Evolutionary conservation across 2,329 filamentous ascomycete genomes (phyloP), one percentile per base, ranked within the genome.

Genomic region (Phialophora verrucosa): DNA sequence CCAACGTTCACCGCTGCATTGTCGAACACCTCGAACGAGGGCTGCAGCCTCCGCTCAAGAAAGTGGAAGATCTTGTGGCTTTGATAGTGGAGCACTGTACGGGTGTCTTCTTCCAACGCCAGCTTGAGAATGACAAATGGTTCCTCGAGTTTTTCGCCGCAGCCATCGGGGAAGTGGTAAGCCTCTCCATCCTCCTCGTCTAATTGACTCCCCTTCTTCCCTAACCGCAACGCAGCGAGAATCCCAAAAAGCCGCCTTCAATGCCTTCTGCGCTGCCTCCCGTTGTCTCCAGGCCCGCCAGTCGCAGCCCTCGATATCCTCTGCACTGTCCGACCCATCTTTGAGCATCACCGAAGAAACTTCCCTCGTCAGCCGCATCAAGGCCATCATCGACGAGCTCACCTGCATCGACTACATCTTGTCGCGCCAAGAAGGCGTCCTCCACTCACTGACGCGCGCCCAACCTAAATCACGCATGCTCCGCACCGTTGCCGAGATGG

Each of bases 341-440:
- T 50, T 63, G 23, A 60, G 53, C 31, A 63, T 63, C 53, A 47
- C 53, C 25, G 54, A 42, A 55, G 69, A 65, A 60, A 70, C 38
- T 7, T 12, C 17, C n/a, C 70, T 71, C 29, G 44, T 74, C 0
- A n/a, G 63, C 3, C 67, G 72, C 42, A 68, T 73, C 58, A 74
- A 74, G 35, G 72, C 72, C 58, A 74, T 73, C 12, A 50, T 64
- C 3, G 71, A 74, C 57, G 71, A 74, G 56, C 68, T 73, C 8
- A 69, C 67, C 38, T 63, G 61, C 53, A 73, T 74, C 27, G 62
- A 73, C 20, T 72, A 70, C 31, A 63, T 63, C 61, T 32, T 63
- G 31, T 20, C 25, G 23, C 53, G 61, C 20, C 61, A 63, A 59
- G 53, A 63, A 59, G 61, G 57, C 25, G 54, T 63, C 17, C n/a